A percentile compares a stretch with the other conserved stretches of the same genome.
Conservation (phyloP, 2,329 filamentous ascomycete species). For the Karstenula rhodostoma region DNA sequence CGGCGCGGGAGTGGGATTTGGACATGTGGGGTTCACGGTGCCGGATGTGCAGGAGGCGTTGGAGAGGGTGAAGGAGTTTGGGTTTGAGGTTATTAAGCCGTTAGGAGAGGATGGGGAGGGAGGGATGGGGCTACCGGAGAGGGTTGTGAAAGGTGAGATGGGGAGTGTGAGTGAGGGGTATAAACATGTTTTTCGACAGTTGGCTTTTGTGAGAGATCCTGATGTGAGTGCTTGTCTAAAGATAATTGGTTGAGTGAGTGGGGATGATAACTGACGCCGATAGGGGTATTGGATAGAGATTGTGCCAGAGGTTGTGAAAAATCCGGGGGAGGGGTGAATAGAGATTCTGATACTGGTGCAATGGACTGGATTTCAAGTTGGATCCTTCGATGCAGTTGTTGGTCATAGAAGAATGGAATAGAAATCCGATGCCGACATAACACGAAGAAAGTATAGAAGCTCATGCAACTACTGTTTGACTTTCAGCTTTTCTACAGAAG, state of each 20-base stretch:
- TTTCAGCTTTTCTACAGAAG: too few species aligned
- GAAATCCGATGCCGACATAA: too few species aligned
- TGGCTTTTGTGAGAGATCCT: constrained; percentile 46
- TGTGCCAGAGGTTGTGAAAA: constrained; percentile 34
- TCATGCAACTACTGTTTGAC: too few species aligned
- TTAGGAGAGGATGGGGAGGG: constrained; percentile 34
- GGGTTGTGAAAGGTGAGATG: constrained; percentile 25
- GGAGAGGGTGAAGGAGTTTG: constrained; percentile 30
- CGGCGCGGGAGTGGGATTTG: constrained; percentile 40
- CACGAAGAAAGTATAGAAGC: too few species aligned
- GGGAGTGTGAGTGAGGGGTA: constrained; percentile 36
- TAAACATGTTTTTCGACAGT: constrained; percentile 39
- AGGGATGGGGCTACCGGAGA: constrained; percentile 34
- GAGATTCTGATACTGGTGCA: background rate
- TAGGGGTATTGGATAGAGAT: constrained; percentile 44
- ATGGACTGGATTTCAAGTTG: too few species aligned
- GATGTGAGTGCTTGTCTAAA: constrained; percentile 35
- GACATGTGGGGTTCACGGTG: constrained; percentile 47
- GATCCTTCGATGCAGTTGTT: too few species aligned
- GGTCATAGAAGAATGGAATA: too few species aligned
- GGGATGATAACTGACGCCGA: constrained; percentile 13
- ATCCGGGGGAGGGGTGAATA: background rate
- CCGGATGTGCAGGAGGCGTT: constrained; percentile 39
- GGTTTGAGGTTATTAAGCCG: constrained; percentile 39
- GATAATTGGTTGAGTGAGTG: background rate